Percentiles rank a stretch among this genome's conserved stretches.
Conservation (phyloP, 2,329 filamentous ascomycete species). For the Nemania diffusa region DNA sequence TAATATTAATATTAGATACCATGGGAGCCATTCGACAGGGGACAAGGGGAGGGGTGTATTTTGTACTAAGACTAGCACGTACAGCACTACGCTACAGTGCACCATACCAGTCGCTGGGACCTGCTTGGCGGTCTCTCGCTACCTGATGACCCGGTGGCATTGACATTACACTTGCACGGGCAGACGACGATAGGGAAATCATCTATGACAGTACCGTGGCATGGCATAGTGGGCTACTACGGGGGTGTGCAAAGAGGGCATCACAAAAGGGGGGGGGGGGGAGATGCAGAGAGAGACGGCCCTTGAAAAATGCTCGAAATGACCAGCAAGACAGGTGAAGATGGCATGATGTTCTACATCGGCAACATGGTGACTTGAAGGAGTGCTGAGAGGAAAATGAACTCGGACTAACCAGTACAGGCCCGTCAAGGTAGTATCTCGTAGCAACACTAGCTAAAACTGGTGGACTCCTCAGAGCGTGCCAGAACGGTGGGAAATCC, state of each 20-base stretch:
- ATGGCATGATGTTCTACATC: slow-evolving; percentile 37
- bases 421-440: slow-evolving; percentile 19
- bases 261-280: slow-evolving; percentile 34
- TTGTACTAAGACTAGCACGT: slow-evolving; percentile 37
- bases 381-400: slow-evolving; percentile 23
- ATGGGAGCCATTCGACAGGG: slow-evolving; percentile 49
- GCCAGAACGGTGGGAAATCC: slow-evolving; percentile 49
- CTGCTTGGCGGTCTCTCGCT: slow-evolving; percentile 49
- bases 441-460: slow-evolving; percentile 28
- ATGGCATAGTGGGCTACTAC: slow-evolving; percentile 28
- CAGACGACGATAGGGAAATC: slow-evolving; percentile 42
- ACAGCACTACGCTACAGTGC: slow-evolving; percentile 38
- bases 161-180: slow-evolving; percentile 47
- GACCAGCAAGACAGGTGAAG: slow-evolving; percentile 33
- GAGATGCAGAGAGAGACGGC: slow-evolving; percentile 22
- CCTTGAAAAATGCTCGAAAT: slow-evolving; percentile 33
- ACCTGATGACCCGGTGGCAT: slow-evolving; percentile 41
- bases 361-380: slow-evolving; percentile 28
- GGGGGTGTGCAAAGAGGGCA: slow-evolving; percentile 24
- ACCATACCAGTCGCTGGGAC: slow-evolving; percentile 44
- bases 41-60: slow-evolving; percentile 42
- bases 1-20: slow-evolving; percentile 51
- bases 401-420: slow-evolving; percentile 32
- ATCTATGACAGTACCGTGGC: slow-evolving; percentile 37
- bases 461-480: slow-evolving; percentile 42